Evolutionary conservation across 192 early-diverging fungal species (phyloP), one percentile per base, ranked within the genome.

Genomic region (Entophlyctis luteolus): DNA sequence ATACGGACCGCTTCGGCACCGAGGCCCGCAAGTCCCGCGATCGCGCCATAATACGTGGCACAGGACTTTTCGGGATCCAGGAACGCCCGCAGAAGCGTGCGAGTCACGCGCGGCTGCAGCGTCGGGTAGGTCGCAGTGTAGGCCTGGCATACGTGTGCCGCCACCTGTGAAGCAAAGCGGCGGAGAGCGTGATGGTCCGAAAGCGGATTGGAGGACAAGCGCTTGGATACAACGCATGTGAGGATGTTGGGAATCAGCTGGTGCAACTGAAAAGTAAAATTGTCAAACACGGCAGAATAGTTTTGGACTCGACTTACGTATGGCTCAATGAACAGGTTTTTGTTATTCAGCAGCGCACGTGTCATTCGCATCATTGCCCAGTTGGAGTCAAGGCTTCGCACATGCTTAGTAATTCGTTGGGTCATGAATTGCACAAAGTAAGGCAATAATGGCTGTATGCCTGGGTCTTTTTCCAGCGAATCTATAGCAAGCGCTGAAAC

Each of bases 351-450:
- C 18, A 99, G 66, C 0, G 91, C 85, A 20, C 86, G 78, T 3
- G 89, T 87, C 62, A 93, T 87, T 0, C 87, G 86, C 77, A 98
- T 82, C 77, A 95, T 89, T 1, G 88, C 80, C 22, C 82, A 79
- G 3, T 94, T 72, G 0, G 89, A 71, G 3, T 78, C 79, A 39
- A 94, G 75, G 65, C 88, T 88, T 70, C 87, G 83, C 32, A 92
- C 75, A 68, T 92, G 88, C 78, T 89, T 85, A 45, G 87, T 90
- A 45, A 89, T 84, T 67, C 93, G 90, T 57, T 93, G 90, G 3
- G 88, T 88, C 49, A 96, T 86, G 60, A 95, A 92, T 74, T 93
- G 87, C 12, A 96, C 86, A 84, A 98, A 94, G 75, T 98, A 98
- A 0, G 98, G 94, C 4, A 98, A 71, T 20, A 99, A 81, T 65